A percentile compares a stretch with the other conserved stretches of the same genome.
Conservation (phyloP, 805 yeast genomes). For the Saccharomyces kudriavzevii region DNA sequence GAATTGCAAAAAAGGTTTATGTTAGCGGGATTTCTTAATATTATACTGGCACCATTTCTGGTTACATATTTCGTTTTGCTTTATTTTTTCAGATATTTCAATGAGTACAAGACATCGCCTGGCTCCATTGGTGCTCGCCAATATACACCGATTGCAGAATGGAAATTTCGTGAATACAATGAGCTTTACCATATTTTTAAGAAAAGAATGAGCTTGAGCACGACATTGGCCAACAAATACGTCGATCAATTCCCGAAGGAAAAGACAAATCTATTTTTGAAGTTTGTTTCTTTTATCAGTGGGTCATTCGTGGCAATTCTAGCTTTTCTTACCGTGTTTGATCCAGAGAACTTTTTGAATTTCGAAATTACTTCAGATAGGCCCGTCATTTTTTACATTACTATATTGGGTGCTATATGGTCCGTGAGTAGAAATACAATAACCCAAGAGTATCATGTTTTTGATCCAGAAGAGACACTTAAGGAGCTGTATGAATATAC, state of each 20-base stretch:
- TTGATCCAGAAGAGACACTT: constrained; percentile 87
- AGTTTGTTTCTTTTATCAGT: constrained; percentile 62
- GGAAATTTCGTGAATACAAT: constrained; percentile 91
- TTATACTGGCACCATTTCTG: constrained; percentile 76
- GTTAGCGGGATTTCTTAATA: constrained; percentile 79
- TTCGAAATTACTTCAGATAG: constrained; percentile 79
- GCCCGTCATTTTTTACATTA: constrained; percentile 80
- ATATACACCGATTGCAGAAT: constrained; percentile 88
- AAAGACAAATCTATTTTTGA: constrained; percentile 44
- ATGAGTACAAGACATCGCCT: constrained; percentile 86
- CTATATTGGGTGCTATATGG: constrained; percentile 80
- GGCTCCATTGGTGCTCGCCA: constrained; percentile 74
- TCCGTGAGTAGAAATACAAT: constrained; percentile 71
- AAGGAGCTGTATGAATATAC: constrained; percentile 76
- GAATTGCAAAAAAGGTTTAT: constrained; percentile 74
- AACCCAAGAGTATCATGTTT: constrained; percentile 59
- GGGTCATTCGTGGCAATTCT: constrained; percentile 88
- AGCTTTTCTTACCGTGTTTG: constrained; percentile 67
- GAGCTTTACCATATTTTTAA: constrained; percentile 86
- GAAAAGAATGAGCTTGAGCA: constrained; percentile 67
- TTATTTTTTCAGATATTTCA: constrained; percentile 84
- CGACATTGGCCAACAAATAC: constrained; percentile 72
- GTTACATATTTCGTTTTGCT: constrained; percentile 74
- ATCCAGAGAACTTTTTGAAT: constrained; percentile 84
- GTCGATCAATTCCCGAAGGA: constrained; percentile 90